Evolutionary conservation across 257 asterid species (phyloP).

Genomic region (Leptodermis oblonga): DNA sequence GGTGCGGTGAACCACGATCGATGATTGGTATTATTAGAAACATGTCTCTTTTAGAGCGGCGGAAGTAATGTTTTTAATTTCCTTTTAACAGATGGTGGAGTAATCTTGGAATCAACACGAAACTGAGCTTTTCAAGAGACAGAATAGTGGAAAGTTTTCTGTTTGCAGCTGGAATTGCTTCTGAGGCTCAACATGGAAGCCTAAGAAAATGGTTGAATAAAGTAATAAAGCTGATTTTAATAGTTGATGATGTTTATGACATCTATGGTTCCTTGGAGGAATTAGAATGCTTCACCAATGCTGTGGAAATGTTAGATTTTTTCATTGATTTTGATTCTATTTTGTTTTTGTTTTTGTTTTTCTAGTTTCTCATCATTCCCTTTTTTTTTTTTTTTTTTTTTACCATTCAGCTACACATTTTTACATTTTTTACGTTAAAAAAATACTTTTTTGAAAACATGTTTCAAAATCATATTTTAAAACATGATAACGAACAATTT

Average conservation of each 20-base stretch:
- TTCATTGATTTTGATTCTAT: no score
- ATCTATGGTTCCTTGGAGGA: conserved; percentile 46
- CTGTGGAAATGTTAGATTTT: conserved; percentile 34
- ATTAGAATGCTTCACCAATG: conserved; percentile 40
- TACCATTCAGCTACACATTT: no score
- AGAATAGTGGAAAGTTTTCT: conserved; percentile 50
- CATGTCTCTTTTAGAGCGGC: no score
- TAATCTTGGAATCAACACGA: conserved; percentile 29
- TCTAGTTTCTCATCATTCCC: no score
- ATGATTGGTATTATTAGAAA: not conserved
- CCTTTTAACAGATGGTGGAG: conserved; percentile 49
- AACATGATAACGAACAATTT: no score
- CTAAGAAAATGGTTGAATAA: conserved; percentile 55
- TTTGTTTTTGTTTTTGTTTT: no score
- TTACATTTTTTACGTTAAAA: no score
- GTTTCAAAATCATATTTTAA: no score
- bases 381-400: no score
- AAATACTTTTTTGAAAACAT: no score
- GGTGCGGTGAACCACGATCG: no score
- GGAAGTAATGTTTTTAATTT: not conserved
- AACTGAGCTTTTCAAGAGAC: conserved; percentile 44
- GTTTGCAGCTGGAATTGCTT: conserved; percentile 48
- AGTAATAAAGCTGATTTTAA: conserved; percentile 30
- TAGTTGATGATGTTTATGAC: conserved; percentile 55
- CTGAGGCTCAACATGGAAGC: conserved; percentile 39